Evolutionary conservation across 495 filamentous ascomycete species (phyloP).

Genomic region (Cairneyella variabilis): DNA sequence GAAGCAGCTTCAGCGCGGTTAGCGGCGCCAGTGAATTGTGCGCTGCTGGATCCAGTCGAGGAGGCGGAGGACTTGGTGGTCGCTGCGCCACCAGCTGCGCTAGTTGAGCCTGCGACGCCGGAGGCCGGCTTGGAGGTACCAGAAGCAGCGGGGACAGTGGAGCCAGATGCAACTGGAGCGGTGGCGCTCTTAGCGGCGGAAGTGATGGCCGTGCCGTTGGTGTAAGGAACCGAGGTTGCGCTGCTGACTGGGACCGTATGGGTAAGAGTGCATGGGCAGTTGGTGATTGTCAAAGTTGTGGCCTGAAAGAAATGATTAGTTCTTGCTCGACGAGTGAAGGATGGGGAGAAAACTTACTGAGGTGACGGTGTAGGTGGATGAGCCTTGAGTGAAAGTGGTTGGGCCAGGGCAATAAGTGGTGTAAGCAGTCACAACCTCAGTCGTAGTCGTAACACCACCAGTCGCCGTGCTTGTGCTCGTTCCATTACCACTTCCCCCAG

Average conservation of each 20-base stretch:
- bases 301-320: conserved; percentile 1
- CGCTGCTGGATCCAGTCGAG: too few relatives aligned
- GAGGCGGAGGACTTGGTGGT: too few relatives aligned
- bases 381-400: conserved; percentile 18
- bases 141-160: neutral
- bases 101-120: neutral
- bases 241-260: conserved; percentile 1
- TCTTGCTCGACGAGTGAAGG: neutral
- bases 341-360: conserved; percentile 3
- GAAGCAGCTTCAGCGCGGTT: neutral
- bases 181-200: neutral
- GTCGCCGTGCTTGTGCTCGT: conserved; percentile 2
- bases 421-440: conserved; percentile 25
- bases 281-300: conserved; percentile 18
- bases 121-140: neutral
- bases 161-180: neutral
- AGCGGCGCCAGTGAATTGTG: too few relatives aligned
- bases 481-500: neutral
- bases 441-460: conserved; percentile 3
- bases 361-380: conserved; percentile 24
- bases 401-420: conserved; percentile 24
- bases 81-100: neutral
- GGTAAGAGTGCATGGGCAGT: conserved; percentile 18
- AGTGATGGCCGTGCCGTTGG: neutral
- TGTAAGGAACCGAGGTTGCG: neutral